A percentile compares a stretch with the other conserved stretches of the same genome.
phyloP scores from a whole-genome alignment of 176 grass and related monocot genomes.

The Areca catechu region DNA sequence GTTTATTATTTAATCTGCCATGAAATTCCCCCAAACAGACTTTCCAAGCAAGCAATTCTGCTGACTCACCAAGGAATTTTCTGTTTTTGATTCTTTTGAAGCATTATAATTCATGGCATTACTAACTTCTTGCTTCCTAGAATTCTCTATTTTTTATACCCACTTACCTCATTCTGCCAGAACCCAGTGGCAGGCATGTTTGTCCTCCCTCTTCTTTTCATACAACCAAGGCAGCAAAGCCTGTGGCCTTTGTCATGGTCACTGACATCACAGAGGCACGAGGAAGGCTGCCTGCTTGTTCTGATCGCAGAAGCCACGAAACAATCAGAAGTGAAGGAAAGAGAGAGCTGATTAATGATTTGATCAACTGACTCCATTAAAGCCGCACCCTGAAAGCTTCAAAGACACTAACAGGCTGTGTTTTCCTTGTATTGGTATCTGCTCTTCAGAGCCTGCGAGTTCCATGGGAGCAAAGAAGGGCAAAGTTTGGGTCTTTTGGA shows the following conservation, averaged over 20 bases:
- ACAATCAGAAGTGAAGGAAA: background rate
- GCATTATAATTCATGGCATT: background rate
- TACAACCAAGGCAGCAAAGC: background rate
- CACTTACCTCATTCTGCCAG: conserved; percentile 1
- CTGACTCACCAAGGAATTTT: conserved; percentile 3
- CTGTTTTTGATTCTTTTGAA: background rate
- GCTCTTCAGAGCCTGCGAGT: background rate
- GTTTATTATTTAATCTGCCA: background rate
- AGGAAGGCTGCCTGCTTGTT: conserved; percentile 5
- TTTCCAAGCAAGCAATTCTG: background rate
- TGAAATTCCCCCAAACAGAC: background rate
- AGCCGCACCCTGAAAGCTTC: background rate
- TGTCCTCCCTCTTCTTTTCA: background rate
- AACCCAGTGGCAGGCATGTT: background rate
- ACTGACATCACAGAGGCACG: background rate
- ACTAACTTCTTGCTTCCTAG: background rate
- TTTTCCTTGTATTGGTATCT: background rate
- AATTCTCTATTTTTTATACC: conserved; percentile 7
- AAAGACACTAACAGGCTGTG: background rate
- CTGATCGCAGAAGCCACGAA: background rate
- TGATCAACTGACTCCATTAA: background rate
- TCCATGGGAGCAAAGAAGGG: conserved; percentile 1
- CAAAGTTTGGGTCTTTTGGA: background rate
- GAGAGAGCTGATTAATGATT: background rate
- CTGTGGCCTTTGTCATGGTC: conserved; percentile 1